Evolutionary conservation across 2,329 filamentous ascomycete species (phyloP).

Genomic region (Niveomyces coronatus): DNA sequence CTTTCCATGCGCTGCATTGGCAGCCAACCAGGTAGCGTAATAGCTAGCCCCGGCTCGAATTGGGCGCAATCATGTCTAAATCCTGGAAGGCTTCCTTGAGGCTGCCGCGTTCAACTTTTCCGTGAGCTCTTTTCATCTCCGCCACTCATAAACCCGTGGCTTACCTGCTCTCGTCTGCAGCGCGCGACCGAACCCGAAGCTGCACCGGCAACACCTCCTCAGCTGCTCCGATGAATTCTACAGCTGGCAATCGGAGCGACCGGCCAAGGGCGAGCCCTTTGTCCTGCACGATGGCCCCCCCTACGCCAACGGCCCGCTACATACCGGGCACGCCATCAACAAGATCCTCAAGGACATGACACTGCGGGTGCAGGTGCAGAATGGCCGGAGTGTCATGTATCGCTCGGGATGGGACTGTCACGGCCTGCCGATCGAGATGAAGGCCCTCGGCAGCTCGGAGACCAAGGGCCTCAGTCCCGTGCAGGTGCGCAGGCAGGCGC

Average conservation of each 20-base stretch:
- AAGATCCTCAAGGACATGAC: constrained; percentile 96
- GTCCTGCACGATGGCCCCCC: constrained; percentile 91
- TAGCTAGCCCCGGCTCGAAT: constrained; percentile 21
- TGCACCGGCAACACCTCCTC: constrained; percentile 51
- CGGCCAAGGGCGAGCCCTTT: constrained; percentile 52
- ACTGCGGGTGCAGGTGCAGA: constrained; percentile 66
- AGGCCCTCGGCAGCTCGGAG: constrained; percentile 58
- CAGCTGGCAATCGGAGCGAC: constrained; percentile 62
- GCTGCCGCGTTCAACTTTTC: constrained; percentile 65
- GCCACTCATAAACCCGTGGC: not conserved
- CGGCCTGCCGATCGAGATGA: constrained; percentile 92
- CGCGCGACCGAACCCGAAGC: constrained; percentile 39
- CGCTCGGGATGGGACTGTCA: constrained; percentile 97
- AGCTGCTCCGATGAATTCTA: constrained; percentile 83
- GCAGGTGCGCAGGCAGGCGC: constrained; percentile 54
- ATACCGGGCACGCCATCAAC: constrained; percentile 91
- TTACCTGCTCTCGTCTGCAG: constrained; percentile 22
- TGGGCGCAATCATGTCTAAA: constrained; percentile 32
- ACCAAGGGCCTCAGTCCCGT: constrained; percentile 37
- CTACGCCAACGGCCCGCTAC: constrained; percentile 87
- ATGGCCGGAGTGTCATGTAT: constrained; percentile 62
- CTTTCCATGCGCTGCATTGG: constrained; percentile 1
- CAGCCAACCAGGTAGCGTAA: too few species aligned
- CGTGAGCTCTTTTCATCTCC: constrained; percentile 35
- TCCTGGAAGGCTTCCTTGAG: constrained; percentile 66